phyloP scores from a whole-genome alignment of 2,329 filamentous ascomycete genomes.

The Trichoderma cornu-damae region DNA sequence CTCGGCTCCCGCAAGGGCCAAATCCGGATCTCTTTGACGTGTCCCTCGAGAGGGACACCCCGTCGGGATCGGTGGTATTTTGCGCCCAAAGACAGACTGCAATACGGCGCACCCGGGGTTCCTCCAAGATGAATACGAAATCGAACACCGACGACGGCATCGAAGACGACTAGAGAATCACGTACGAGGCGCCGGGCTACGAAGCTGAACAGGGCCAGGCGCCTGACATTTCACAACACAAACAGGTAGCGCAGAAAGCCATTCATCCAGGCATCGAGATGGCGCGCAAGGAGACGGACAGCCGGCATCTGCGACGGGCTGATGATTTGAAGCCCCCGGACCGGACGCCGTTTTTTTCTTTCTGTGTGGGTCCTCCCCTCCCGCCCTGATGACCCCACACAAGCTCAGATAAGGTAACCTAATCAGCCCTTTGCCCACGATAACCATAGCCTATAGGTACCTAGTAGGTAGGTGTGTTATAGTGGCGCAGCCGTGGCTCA shows the following conservation, averaged over 20 bases:
- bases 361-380: background rate
- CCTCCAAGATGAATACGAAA: too few relatives aligned
- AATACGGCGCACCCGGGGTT: background rate
- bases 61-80: background rate
- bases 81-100: background rate
- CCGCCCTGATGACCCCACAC: background rate
- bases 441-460: too few relatives aligned
- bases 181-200: background rate
- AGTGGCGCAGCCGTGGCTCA: constrained; percentile 11
- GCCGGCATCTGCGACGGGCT: too few relatives aligned
- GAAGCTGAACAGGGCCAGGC: background rate
- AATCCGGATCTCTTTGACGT: background rate
- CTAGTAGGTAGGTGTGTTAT: too few relatives aligned
- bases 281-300: too few relatives aligned
- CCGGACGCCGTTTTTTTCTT: too few relatives aligned
- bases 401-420: background rate
- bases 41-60: background rate
- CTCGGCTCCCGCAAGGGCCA: background rate
- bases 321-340: too few relatives aligned
- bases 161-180: background rate
- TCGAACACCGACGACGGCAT: background rate
- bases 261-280: background rate
- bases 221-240: background rate
- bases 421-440: background rate
- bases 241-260: too few relatives aligned